These are phyloP conservation scores for Halophytophthora polymorphica DNA, from an alignment of 352 stramenopile genomes.

Conservation along the genomic window DNA sequence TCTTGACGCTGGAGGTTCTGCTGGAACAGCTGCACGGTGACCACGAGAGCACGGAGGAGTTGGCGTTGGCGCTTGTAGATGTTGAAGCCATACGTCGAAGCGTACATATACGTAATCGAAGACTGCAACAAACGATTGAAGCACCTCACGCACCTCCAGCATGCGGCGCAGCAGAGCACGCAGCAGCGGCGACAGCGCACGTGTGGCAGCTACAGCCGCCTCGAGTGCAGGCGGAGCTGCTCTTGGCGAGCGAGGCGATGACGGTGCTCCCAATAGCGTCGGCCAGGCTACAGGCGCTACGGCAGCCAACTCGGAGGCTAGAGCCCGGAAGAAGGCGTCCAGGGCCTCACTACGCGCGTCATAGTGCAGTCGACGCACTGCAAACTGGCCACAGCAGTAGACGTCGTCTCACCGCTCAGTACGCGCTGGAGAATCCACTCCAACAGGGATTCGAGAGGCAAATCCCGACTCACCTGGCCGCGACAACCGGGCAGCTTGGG, in stretches of 20 bases:
- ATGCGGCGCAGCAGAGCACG: conserved; percentile 11
- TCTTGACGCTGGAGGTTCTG: no score
- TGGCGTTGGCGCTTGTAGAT: background rate
- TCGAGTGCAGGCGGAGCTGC: conserved; percentile 8
- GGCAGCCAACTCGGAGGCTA: conserved; percentile 37
- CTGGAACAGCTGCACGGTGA: no score
- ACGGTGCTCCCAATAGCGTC: conserved; percentile 5
- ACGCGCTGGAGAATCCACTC: no score
- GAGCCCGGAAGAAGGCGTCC: conserved; percentile 21
- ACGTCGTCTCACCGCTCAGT: background rate
- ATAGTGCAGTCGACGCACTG: conserved; percentile 41
- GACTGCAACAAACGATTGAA: no score
- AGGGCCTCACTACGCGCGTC: conserved; percentile 16
- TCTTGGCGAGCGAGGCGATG: conserved; percentile 13
- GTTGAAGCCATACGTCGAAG: no score
- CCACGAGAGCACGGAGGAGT: no score
- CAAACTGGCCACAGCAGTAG: conserved; percentile 27
- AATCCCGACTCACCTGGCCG: conserved; percentile 12
- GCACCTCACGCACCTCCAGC: conserved; percentile 16
- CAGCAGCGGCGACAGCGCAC: conserved; percentile 12
- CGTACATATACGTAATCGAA: no score
- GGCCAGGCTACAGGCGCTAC: conserved; percentile 33
- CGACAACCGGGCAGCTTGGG: conserved; percentile 11
- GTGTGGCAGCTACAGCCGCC: conserved; percentile 1
- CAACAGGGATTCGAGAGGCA: no score